A percentile compares a stretch with the other conserved stretches of the same genome.
These are phyloP conservation scores for Cladophialophora psammophila DNA, from an alignment of 2,329 filamentous ascomycete genomes.

Conservation along the genomic window DNA sequence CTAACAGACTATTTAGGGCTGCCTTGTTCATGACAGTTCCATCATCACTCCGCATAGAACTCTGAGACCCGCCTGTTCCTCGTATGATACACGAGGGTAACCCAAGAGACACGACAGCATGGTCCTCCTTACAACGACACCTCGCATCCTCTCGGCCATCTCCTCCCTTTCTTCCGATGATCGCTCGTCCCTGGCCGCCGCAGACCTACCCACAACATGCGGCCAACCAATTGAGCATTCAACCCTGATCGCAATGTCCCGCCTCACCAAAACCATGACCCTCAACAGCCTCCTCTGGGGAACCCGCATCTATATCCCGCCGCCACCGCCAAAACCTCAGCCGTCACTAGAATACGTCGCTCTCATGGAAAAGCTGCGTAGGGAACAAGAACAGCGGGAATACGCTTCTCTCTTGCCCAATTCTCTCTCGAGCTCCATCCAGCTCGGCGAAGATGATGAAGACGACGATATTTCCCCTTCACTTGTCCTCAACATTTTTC, in stretches of 20 bases:
- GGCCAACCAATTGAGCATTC: conserved; percentile 52
- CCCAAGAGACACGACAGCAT: conserved; percentile 40
- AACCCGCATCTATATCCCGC: conserved; percentile 75
- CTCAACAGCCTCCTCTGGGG: conserved; percentile 77
- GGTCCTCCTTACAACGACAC: conserved; percentile 53
- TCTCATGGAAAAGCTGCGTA: conserved; percentile 83
- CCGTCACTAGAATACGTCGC: conserved; percentile 84
- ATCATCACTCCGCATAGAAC: neutral
- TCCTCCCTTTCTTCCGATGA: conserved; percentile 46
- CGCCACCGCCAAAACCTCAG: conserved; percentile 79
- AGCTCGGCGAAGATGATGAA: conserved; percentile 48
- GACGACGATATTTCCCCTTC: conserved; percentile 52
- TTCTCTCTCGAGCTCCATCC: conserved; percentile 42
- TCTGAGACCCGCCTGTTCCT: neutral
- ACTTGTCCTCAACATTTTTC: conserved; percentile 86
- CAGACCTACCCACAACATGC: conserved; percentile 35
- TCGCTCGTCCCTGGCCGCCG: conserved; percentile 41
- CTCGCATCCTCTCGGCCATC: conserved; percentile 50
- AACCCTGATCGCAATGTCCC: conserved; percentile 48
- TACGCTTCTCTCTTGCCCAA: conserved; percentile 75
- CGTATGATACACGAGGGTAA: neutral
- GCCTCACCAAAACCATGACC: conserved; percentile 44
- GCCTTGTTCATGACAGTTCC: neutral
- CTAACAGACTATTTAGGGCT: neutral
- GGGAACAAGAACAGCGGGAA: conserved; percentile 78